A percentile compares a stretch with the other conserved stretches of the same genome.
These are phyloP conservation scores for Auricularia sp. DNA, from an alignment of 768 basidiomycete genomes.

Conservation along the genomic window DNA sequence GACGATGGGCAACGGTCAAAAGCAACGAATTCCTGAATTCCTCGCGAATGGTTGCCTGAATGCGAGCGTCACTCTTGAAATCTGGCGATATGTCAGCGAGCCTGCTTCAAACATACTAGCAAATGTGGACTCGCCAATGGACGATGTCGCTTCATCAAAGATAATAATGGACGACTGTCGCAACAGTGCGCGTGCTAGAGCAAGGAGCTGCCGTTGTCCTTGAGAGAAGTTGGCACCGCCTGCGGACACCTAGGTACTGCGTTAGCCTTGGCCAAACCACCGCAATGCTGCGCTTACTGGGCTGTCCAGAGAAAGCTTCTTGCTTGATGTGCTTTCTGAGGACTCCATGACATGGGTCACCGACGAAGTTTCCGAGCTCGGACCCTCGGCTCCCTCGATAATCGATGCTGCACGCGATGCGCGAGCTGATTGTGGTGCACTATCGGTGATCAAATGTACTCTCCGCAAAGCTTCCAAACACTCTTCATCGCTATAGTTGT, in stretches of 20 bases:
- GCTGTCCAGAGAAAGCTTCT: slow-evolving; percentile 18
- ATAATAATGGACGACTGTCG: slow-evolving; percentile 15
- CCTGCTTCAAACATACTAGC: not conserved
- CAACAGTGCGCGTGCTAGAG: slow-evolving; percentile 17
- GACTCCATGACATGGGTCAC: slow-evolving; percentile 22
- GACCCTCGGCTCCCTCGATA: slow-evolving; percentile 25
- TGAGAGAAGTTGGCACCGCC: slow-evolving; percentile 33
- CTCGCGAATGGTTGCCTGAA: slow-evolving; percentile 27
- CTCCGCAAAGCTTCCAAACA: slow-evolving; percentile 73
- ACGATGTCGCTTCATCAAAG: slow-evolving; percentile 15
- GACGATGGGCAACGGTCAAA: slow-evolving; percentile 15
- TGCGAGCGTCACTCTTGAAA: slow-evolving; percentile 18
- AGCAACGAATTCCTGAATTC: slow-evolving; percentile 27
- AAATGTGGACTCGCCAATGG: not conserved
- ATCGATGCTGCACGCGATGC: slow-evolving; percentile 38
- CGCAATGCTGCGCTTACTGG: not conserved
- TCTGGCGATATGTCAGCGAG: slow-evolving; percentile 2
- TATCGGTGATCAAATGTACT: slow-evolving; percentile 61
- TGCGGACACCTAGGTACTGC: slow-evolving; percentile 28
- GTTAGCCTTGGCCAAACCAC: not conserved
- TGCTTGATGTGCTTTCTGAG: not conserved
- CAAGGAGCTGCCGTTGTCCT: slow-evolving; percentile 30
- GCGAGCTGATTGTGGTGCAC: slow-evolving; percentile 35
- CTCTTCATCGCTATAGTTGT: slow-evolving; percentile 68
- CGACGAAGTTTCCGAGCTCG: slow-evolving; percentile 24